phyloP scores from a whole-genome alignment of 768 basidiomycete genomes.

The Pisolithus microcarpus region DNA sequence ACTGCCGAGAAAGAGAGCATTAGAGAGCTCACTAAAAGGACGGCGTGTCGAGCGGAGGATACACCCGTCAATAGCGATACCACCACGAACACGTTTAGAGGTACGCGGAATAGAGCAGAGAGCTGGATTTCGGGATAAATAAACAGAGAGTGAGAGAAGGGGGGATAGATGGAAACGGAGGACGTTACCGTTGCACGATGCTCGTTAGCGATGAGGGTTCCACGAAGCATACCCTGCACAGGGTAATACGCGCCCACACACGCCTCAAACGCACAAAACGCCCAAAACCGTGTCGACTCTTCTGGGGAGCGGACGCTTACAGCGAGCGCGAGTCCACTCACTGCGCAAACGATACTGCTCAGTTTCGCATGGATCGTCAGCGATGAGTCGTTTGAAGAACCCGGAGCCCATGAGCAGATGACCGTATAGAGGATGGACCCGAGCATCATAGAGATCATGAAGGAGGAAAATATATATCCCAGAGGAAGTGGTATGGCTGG shows the following conservation, averaged over 20 bases:
- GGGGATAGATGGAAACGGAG: not conserved
- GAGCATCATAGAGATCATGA: constrained; percentile 81
- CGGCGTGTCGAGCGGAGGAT: constrained; percentile 53
- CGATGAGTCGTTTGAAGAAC: constrained; percentile 28
- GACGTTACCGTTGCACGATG: constrained; percentile 62
- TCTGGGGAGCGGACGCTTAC: constrained; percentile 36
- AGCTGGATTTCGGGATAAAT: constrained; percentile 32
- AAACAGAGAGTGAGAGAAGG: not conserved
- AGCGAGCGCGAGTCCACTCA: constrained; percentile 50
- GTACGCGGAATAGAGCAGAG: constrained; percentile 66
- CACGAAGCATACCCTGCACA: constrained; percentile 67
- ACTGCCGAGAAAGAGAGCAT: constrained; percentile 54
- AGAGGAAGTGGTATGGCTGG: constrained; percentile 46
- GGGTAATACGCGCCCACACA: constrained; percentile 80
- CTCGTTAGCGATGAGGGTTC: constrained; percentile 60
- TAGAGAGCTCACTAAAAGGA: constrained; percentile 50
- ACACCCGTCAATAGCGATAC: constrained; percentile 63
- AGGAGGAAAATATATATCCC: constrained; percentile 73
- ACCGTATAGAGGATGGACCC: constrained; percentile 64
- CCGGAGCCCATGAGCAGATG: constrained; percentile 32
- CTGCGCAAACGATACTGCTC: constrained; percentile 54
- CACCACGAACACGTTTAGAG: constrained; percentile 68
- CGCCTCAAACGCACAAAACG: constrained; percentile 69
- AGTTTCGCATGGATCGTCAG: constrained; percentile 61
- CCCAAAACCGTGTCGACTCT: constrained; percentile 56